These are phyloP conservation scores for Lentinula boryana DNA, from an alignment of 768 basidiomycete genomes.

Conservation along the genomic window DNA sequence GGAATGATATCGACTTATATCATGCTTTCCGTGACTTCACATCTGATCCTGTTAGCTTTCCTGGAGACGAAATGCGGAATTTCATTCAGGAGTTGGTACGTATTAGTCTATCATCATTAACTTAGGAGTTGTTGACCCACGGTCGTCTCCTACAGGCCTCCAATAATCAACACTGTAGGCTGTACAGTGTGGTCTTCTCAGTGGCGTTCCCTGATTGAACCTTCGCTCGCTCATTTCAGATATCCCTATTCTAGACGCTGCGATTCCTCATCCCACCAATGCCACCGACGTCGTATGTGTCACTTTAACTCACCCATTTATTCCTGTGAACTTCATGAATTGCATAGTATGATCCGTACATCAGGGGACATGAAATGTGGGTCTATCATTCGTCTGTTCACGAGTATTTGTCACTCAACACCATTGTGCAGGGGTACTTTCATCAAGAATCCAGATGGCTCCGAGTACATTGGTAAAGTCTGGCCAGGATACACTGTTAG, in stretches of 20 bases:
- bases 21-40: constrained; percentile 68
- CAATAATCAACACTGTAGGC: constrained; percentile 44
- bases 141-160: constrained; percentile 20
- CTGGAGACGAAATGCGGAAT: constrained; percentile 40
- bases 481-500: constrained; percentile 72
- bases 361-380: constrained; percentile 52
- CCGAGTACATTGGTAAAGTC: constrained; percentile 67
- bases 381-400: constrained; percentile 11
- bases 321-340: background rate
- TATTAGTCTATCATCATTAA: background rate
- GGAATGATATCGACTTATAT: constrained; percentile 76
- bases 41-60: constrained; percentile 57
- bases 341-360: constrained; percentile 61
- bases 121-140: background rate
- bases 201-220: background rate
- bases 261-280: constrained; percentile 51
- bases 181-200: background rate
- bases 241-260: constrained; percentile 69
- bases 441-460: constrained; percentile 70
- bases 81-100: constrained; percentile 56
- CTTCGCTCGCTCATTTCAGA: constrained; percentile 25
- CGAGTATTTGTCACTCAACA: background rate
- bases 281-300: constrained; percentile 52
- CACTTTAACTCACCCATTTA: background rate
- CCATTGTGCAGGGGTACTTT: constrained; percentile 47